A percentile compares a stretch with the other conserved stretches of the same genome.
Conservation (phyloP, 306 rosid genomes). For the Lupinus albus region DNA sequence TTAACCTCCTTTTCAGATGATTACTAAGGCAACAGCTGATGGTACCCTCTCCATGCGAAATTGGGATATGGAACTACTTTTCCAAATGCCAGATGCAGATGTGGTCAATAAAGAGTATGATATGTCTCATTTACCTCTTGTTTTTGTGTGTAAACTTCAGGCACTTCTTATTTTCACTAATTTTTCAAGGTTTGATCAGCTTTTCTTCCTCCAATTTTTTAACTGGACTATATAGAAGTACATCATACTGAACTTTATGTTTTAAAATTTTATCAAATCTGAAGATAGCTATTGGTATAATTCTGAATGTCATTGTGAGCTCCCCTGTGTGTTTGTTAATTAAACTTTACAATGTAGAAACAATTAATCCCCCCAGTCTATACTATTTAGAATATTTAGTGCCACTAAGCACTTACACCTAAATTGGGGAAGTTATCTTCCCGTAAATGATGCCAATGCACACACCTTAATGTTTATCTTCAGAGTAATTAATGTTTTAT, state of each 20-base stretch:
- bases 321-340: constrained; percentile 10
- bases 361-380: background rate
- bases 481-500: background rate
- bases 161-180: constrained; percentile 24
- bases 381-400: constrained; percentile 12
- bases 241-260: constrained; percentile 14
- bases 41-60: constrained; percentile 78
- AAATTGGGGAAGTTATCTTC: background rate
- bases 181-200: constrained; percentile 27
- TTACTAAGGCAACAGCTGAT: constrained; percentile 93
- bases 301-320: constrained; percentile 26
- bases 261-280: constrained; percentile 9
- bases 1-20: constrained; percentile 61
- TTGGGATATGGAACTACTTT: constrained; percentile 96
- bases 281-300: constrained; percentile 15
- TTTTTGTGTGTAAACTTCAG: constrained; percentile 1
- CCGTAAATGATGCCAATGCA: background rate
- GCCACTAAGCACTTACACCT: no score
- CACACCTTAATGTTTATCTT: background rate
- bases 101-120: constrained; percentile 60
- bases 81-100: constrained; percentile 71
- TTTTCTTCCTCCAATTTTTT: constrained; percentile 15
- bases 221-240: background rate
- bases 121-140: constrained; percentile 34
- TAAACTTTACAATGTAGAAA: background rate